Evolutionary conservation across 2,329 filamentous ascomycete genomes (phyloP), one percentile per base, ranked within the genome.

Genomic region (Chaetomium sp.): DNA sequence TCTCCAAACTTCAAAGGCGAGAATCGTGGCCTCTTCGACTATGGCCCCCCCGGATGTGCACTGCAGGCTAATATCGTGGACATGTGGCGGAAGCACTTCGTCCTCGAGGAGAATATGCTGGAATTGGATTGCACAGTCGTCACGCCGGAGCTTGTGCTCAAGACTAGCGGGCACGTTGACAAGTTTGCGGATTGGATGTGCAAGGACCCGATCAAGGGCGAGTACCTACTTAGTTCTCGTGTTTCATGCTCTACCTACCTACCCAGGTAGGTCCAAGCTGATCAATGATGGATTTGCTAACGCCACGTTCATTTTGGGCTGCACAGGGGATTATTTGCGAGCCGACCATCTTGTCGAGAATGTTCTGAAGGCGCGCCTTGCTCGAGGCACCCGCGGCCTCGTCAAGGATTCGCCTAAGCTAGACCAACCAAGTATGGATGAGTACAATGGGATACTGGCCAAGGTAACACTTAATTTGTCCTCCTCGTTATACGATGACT

Each of bases 61-160:
- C 47, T 90, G 59, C 83, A 89, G 72, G 83, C 85, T 73, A 89
- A 90, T 74, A 85, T 90, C 68, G 81, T 90, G 72, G 86, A 89
- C 73, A 74, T 84, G 69, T 64, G 62, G 62, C 49, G 57, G 27
- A 51, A 89, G 75, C 87, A 90, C 76, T 90, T 90, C 74, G 87
- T 90, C 60, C 79, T 89, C 35, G 83, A 87, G 75, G 87, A 90
- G 77, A 86, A 89, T 74, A 90, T 90, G 87, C 80, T 89, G 62
- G 86, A 89, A 76, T 82, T 90, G 19, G 60, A 67, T 33, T 57
- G 38, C 31, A 57, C 49, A 3, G 57, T 60, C 3, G 50, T 63
- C 10, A 63, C 61, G 8, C 62, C 62, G 3, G 62, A 59, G 16
- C 55, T 2, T 9, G 62, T 63, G 16, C 49, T 63, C 1, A 25